A percentile compares a stretch with the other conserved stretches of the same genome.
These are phyloP conservation scores for Calonectria crousiana DNA, from an alignment of 2,329 filamentous ascomycete species.

Conservation along the genomic window DNA sequence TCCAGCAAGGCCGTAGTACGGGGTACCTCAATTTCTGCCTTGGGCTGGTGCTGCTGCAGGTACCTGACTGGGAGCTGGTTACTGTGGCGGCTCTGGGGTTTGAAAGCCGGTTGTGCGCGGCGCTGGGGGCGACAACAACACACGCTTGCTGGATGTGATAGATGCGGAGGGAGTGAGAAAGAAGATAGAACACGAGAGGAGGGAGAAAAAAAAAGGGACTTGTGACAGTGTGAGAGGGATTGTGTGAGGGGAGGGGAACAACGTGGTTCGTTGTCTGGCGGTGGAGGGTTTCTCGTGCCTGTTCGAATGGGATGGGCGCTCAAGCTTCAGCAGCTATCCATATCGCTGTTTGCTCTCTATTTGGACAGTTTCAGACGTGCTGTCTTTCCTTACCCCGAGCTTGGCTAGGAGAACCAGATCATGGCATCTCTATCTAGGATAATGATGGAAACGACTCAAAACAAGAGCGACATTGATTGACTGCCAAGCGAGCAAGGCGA, in stretches of 20 bases:
- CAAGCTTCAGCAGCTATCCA: constrained; percentile 11
- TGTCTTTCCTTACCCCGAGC: neutral
- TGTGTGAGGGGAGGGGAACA: constrained; percentile 25
- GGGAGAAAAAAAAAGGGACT: neutral
- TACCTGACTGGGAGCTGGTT: constrained; percentile 19
- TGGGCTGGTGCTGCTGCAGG: constrained; percentile 9
- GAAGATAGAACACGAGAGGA: constrained; percentile 9
- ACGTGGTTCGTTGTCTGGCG: constrained; percentile 31
- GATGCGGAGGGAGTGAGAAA: neutral
- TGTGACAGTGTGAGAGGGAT: neutral
- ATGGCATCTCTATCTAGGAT: neutral
- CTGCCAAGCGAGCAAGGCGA: neutral
- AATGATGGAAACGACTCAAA: neutral
- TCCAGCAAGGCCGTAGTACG: constrained; percentile 15
- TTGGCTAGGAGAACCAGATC: neutral
- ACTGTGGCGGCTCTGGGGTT: constrained; percentile 11
- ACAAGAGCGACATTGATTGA: neutral
- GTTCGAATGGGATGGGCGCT: constrained; percentile 22
- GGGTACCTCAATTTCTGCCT: constrained; percentile 17
- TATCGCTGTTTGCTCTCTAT: constrained; percentile 5
- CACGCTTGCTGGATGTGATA: constrained; percentile 2
- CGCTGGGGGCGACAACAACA: constrained; percentile 13
- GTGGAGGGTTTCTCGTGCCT: constrained; percentile 25
- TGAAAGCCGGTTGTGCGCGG: constrained; percentile 9
- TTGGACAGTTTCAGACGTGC: constrained; percentile 13